Percentiles rank a stretch among this genome's conserved stretches.
Conservation (phyloP, 768 basidiomycete species). For the Calocybe indica region DNA sequence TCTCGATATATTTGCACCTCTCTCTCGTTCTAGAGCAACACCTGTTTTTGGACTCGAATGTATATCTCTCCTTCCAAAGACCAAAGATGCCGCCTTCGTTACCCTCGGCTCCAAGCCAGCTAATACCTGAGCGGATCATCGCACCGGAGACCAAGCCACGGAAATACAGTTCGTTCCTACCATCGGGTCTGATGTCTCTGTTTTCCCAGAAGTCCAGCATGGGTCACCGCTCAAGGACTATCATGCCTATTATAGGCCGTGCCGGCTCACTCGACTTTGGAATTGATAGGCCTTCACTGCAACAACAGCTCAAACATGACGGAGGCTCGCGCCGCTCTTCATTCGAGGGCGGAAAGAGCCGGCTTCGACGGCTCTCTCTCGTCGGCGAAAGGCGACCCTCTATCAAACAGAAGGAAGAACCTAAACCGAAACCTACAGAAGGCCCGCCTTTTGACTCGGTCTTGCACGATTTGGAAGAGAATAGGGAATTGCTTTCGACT, state of each 20-base stretch:
- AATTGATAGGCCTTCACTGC: conserved; percentile 3
- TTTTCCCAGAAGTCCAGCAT: conserved; percentile 25
- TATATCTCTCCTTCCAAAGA: conserved; percentile 38
- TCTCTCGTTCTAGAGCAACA: conserved; percentile 59
- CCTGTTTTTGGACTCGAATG: conserved; percentile 42
- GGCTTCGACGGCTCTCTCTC: conserved; percentile 34
- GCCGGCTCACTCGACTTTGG: conserved; percentile 36
- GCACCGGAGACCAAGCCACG: conserved; percentile 10
- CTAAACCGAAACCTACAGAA: conserved; percentile 12
- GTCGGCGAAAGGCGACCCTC: conserved; percentile 20
- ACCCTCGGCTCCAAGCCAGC: conserved; percentile 15
- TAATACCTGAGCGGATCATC: background rate
- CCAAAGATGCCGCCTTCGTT: conserved; percentile 18
- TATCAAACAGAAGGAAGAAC: conserved; percentile 11
- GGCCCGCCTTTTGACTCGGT: conserved; percentile 27
- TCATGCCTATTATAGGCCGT: conserved; percentile 16
- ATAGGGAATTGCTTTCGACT: conserved; percentile 40
- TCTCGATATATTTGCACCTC: conserved; percentile 48
- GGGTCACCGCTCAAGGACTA: conserved; percentile 14
- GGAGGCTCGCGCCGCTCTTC: conserved; percentile 17
- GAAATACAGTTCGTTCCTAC: conserved; percentile 27
- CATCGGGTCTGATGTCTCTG: conserved; percentile 35
- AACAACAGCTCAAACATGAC: conserved; percentile 5
- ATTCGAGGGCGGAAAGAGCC: conserved; percentile 18
- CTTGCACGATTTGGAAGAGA: conserved; percentile 34